Conservation (phyloP, 441 rosid genomes). For the Francoa sonchifolia region DNA sequence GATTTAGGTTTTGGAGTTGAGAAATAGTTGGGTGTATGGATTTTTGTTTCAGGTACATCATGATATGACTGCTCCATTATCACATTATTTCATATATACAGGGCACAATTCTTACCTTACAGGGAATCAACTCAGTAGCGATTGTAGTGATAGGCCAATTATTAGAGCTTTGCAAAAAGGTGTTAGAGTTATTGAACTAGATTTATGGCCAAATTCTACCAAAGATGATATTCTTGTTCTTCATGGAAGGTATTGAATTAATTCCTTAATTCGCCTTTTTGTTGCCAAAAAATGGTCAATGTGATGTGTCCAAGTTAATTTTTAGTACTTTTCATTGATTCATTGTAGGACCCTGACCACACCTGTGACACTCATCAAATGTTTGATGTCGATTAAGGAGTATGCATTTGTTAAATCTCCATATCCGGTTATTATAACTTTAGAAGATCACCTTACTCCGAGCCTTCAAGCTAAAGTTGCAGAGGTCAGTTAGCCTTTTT, state of each 20-base stretch:
- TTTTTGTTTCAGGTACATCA: conserved; percentile 46
- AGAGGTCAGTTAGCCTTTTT: conserved; percentile 27
- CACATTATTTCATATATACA: conserved; percentile 60
- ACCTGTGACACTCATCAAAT: conserved; percentile 39
- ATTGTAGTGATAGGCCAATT: conserved; percentile 58
- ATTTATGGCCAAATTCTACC: conserved; percentile 54
- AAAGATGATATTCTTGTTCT: conserved; percentile 50
- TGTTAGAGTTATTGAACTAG: conserved; percentile 55
- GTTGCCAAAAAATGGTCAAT: too few species aligned
- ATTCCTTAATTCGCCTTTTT: background rate
- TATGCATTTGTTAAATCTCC: conserved; percentile 42
- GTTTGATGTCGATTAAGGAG: conserved; percentile 42
- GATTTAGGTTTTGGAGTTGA: conserved; percentile 1
- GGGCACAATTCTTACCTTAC: conserved; percentile 72
- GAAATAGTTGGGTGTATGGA: background rate
- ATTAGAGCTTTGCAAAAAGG: conserved; percentile 46
- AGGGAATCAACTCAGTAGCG: conserved; percentile 64
- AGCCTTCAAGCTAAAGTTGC: conserved; percentile 63
- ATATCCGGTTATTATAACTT: conserved; percentile 54
- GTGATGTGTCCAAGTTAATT: background rate
- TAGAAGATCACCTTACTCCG: conserved; percentile 61
- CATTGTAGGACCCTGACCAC: conserved; percentile 44
- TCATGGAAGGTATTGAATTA: conserved; percentile 44
- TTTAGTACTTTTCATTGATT: background rate
- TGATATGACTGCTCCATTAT: conserved; percentile 57